These are phyloP conservation scores for Hanseniaspora pseudoguilliermondii DNA, from an alignment of 805 yeast species.

Conservation along the genomic window DNA sequence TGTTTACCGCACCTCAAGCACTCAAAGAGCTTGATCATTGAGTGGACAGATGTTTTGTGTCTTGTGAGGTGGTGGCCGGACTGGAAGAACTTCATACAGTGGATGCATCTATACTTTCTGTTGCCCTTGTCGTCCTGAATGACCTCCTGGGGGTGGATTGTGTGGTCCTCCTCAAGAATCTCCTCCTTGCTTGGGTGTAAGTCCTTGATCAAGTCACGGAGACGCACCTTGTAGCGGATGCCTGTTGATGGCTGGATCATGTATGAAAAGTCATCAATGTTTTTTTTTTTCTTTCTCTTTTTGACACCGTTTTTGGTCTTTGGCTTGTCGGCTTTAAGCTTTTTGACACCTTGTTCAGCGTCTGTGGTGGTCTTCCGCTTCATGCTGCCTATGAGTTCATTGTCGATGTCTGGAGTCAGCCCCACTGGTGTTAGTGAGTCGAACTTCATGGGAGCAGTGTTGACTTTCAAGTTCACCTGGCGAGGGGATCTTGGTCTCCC, in stretches of 20 bases:
- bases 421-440: conserved; percentile 10
- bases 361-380: neutral
- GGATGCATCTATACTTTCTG: conserved; percentile 27
- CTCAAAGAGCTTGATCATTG: conserved; percentile 29
- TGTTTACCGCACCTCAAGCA: conserved; percentile 30
- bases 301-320: neutral
- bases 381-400: neutral
- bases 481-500: conserved; percentile 12
- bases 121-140: conserved; percentile 25
- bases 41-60: conserved; percentile 30
- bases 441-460: conserved; percentile 5
- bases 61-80: conserved; percentile 30
- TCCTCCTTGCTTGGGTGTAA: conserved; percentile 13
- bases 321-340: neutral
- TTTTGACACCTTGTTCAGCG: no score
- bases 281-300: conserved; percentile 9
- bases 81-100: conserved; percentile 27
- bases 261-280: conserved; percentile 4
- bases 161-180: conserved; percentile 19
- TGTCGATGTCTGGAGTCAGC: conserved; percentile 2
- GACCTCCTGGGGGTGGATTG: conserved; percentile 24
- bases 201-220: conserved; percentile 10
- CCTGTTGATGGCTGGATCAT: conserved; percentile 9
- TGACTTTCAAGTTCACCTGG: conserved; percentile 7
- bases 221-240: conserved; percentile 8